Evolutionary conservation across 2,329 filamentous ascomycete species (phyloP).

Genomic region (Colletotrichum echinochloae): DNA sequence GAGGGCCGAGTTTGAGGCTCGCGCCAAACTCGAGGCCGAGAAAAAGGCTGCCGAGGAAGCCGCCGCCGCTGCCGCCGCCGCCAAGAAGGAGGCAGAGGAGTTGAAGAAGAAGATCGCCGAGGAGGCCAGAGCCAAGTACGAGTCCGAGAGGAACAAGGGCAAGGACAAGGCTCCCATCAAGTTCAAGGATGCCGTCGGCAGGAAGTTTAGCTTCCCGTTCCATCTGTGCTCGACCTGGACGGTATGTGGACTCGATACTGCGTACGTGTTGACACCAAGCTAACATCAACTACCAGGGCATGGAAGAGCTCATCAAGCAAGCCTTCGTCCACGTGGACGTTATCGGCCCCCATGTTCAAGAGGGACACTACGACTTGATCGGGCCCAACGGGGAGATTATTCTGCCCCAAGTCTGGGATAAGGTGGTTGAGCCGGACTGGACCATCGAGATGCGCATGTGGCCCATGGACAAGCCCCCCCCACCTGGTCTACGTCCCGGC

Average conservation of each 20-base stretch:
- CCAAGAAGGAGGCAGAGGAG: constrained; percentile 62
- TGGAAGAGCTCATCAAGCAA: constrained; percentile 88
- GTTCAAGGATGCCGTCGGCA: constrained; percentile 91
- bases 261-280: constrained; percentile 13
- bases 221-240: constrained; percentile 86
- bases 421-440: constrained; percentile 83
- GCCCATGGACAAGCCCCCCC: constrained; percentile 56
- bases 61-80: constrained; percentile 55
- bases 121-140: constrained; percentile 62
- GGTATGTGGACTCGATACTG: constrained; percentile 63
- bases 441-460: constrained; percentile 76
- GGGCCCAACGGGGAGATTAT: constrained; percentile 87
- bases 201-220: constrained; percentile 94
- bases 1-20: constrained; percentile 50
- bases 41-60: constrained; percentile 45
- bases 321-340: constrained; percentile 84
- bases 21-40: constrained; percentile 50
- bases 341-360: constrained; percentile 79
- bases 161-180: constrained; percentile 78
- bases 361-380: constrained; percentile 84
- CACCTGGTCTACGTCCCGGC: constrained; percentile 3
- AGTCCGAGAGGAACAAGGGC: constrained; percentile 62
- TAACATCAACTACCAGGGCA: constrained; percentile 68
- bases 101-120: constrained; percentile 68
- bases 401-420: constrained; percentile 84